Percentiles rank a stretch among this genome's conserved stretches.
Conservation (phyloP, 148 eudicot genomes). For the Silene uniflora region DNA sequence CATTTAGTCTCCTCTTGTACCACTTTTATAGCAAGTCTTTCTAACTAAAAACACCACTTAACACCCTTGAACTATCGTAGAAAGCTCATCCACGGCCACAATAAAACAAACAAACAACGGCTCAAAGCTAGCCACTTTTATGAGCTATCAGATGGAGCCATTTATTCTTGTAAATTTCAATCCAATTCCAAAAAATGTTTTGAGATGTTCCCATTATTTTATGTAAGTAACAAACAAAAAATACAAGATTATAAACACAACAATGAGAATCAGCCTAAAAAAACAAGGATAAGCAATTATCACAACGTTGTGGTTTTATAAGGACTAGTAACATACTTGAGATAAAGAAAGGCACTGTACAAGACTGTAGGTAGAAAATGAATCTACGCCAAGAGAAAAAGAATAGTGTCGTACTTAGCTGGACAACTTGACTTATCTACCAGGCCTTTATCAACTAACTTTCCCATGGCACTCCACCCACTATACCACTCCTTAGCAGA, state of each 20-base stretch:
- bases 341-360: background rate
- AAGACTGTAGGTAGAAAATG: background rate
- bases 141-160: background rate
- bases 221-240: background rate
- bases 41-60: background rate
- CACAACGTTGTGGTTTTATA: background rate
- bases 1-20: too few species aligned
- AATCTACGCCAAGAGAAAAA: slow-evolving; percentile 13
- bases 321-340: background rate
- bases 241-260: background rate
- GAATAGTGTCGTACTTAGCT: slow-evolving; percentile 65
- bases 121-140: background rate
- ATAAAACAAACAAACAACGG: background rate
- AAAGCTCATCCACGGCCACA: background rate
- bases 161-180: background rate
- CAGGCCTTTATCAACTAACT: slow-evolving; percentile 63
- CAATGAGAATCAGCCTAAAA: slow-evolving; percentile 3
- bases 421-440: slow-evolving; percentile 81
- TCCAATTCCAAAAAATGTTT: background rate
- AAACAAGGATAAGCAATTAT: background rate
- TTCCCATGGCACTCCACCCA: slow-evolving; percentile 94
- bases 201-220: background rate
- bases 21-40: too few species aligned
- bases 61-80: background rate
- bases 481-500: slow-evolving; percentile 84